A percentile compares a stretch with the other conserved stretches of the same genome.
These are phyloP conservation scores for Verticillium albo-atrum DNA, from an alignment of 2,329 filamentous ascomycete species.

Conservation along the genomic window DNA sequence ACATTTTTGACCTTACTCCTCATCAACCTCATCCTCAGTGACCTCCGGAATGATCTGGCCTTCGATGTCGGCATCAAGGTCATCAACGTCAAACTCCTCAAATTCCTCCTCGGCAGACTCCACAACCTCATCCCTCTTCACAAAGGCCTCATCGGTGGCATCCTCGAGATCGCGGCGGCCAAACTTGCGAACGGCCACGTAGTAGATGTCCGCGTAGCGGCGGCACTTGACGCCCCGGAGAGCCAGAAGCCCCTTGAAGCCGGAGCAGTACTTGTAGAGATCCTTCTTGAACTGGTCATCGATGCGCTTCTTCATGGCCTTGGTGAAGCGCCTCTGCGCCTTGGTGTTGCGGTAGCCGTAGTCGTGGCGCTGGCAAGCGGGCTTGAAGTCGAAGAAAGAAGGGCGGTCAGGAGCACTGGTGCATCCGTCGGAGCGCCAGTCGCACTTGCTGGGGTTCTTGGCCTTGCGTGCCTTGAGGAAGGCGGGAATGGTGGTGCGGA, in stretches of 20 bases:
- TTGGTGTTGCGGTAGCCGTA: constrained; percentile 26
- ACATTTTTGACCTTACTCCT: neutral
- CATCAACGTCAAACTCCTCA: neutral
- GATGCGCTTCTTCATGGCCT: constrained; percentile 26
- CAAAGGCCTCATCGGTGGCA: neutral
- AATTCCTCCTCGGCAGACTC: neutral
- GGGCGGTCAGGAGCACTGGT: constrained; percentile 1
- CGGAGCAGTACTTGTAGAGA: constrained; percentile 13
- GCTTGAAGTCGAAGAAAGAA: neutral
- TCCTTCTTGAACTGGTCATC: constrained; percentile 35
- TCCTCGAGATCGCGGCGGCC: constrained; percentile 9
- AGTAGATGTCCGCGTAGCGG: constrained; percentile 15
- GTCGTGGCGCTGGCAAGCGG: constrained; percentile 18
- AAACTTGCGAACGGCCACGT: constrained; percentile 12
- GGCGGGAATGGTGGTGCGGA: constrained; percentile 1
- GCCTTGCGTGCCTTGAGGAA: constrained; percentile 12
- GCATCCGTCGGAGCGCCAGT: constrained; percentile 20
- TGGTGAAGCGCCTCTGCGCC: constrained; percentile 28
- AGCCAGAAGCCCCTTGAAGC: neutral
- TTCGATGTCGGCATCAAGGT: neutral
- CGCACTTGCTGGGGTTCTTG: constrained; percentile 18
- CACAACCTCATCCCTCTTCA: neutral
- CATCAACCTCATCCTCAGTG: neutral
- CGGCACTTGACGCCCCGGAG: constrained; percentile 5
- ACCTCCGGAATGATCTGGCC: neutral